A percentile compares a stretch with the other conserved stretches of the same genome.
Evolutionary conservation across 148 eudicot species (phyloP).

Genomic region (Spergularia marina): DNA sequence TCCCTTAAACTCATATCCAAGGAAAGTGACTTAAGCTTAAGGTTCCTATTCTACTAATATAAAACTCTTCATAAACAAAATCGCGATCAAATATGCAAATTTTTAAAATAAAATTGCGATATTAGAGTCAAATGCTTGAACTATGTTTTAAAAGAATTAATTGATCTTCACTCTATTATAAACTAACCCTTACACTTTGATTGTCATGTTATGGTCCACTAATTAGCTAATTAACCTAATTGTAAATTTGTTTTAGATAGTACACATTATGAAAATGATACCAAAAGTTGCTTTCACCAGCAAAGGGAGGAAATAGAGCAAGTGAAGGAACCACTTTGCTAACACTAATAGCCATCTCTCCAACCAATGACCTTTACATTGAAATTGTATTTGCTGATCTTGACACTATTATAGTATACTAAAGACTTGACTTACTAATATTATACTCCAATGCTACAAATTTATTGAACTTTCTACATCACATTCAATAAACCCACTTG

Average conservation of each 20-base stretch:
- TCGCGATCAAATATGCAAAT: too few species aligned
- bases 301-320: constrained; percentile 26
- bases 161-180: too few species aligned
- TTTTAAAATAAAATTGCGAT: too few species aligned
- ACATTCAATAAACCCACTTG: constrained; percentile 9
- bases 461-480: neutral
- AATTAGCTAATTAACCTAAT: neutral
- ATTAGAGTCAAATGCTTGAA: too few species aligned
- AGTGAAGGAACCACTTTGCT: constrained; percentile 30
- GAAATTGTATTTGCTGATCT: constrained; percentile 17
- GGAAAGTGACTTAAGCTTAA: constrained; percentile 11
- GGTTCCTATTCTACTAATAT: neutral
- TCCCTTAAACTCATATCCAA: constrained; percentile 5
- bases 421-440: constrained; percentile 6
- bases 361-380: constrained; percentile 10
- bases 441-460: constrained; percentile 12
- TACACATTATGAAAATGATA: neutral
- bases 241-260: neutral
- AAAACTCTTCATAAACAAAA: too few species aligned
- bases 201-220: neutral
- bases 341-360: constrained; percentile 1
- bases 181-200: neutral
- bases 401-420: constrained; percentile 15
- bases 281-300: constrained; percentile 11
- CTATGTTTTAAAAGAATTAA: too few species aligned